Evolutionary conservation across 345 rosid genomes (phyloP).

Genomic region (Turritis glabra): DNA sequence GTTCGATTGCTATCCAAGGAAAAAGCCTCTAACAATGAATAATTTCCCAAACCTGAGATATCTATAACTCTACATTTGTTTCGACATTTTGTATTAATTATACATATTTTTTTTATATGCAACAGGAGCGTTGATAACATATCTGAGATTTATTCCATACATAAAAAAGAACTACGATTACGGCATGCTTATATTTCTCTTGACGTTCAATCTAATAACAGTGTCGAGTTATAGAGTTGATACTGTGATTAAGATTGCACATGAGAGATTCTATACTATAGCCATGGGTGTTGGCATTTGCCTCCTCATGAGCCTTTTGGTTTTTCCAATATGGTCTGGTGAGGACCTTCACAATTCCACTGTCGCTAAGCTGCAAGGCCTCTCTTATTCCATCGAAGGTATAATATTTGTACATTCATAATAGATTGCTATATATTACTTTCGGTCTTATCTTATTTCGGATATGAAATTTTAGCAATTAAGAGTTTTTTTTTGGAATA

Average conservation of each 20-base stretch:
- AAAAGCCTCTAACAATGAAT: neutral
- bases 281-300: slow-evolving; percentile 71
- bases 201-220: slow-evolving; percentile 77
- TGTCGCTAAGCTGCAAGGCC: slow-evolving; percentile 62
- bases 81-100: neutral
- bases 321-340: slow-evolving; percentile 81
- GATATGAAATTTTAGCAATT: neutral
- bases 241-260: slow-evolving; percentile 61
- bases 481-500: neutral
- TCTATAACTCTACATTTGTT: neutral
- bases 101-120: neutral
- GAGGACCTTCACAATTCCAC: slow-evolving; percentile 74
- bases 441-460: neutral
- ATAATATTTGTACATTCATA: neutral
- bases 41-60: neutral
- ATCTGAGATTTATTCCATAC: slow-evolving; percentile 66
- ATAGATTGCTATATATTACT: neutral
- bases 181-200: slow-evolving; percentile 76
- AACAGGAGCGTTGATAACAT: slow-evolving; percentile 69
- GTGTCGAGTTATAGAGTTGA: slow-evolving; percentile 69
- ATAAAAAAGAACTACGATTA: slow-evolving; percentile 85
- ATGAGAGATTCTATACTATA: slow-evolving; percentile 62
- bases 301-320: slow-evolving; percentile 61
- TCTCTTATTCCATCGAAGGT: slow-evolving; percentile 72
- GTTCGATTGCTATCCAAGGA: too few relatives aligned